Evolutionary conservation across 73 alveolate species (phyloP).

Genomic region (Paramecium biaurelia): DNA sequence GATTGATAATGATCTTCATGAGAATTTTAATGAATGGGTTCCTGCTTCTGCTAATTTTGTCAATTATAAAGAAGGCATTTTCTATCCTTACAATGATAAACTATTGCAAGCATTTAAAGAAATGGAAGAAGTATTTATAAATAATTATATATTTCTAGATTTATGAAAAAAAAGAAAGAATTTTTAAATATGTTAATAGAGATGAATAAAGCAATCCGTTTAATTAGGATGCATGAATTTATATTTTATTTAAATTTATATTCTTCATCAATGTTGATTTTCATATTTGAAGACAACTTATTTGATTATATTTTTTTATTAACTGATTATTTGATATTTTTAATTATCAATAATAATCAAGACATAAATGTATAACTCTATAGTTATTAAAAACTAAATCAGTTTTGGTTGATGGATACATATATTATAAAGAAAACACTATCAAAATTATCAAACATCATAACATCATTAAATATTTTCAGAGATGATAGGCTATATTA

Average conservation of each 20-base stretch:
- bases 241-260: neutral
- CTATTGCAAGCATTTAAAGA: slow-evolving; percentile 69
- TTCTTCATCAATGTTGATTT: no score
- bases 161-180: neutral
- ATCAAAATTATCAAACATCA: no score
- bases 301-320: no score
- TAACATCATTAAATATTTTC: no score
- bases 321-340: no score
- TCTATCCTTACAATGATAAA: slow-evolving; percentile 64
- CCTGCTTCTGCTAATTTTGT: slow-evolving; percentile 66
- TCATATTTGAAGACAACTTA: no score
- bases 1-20: slow-evolving; percentile 78
- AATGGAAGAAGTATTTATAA: slow-evolving; percentile 52
- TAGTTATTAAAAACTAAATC: no score
- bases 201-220: neutral
- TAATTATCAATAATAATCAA: no score
- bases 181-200: neutral
- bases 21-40: slow-evolving; percentile 65
- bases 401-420: no score
- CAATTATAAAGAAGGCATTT: slow-evolving; percentile 67
- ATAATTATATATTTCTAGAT: neutral
- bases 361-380: no score
- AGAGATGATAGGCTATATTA: no score
- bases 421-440: no score
- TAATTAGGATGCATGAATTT: neutral